Base-by-base conservation (phyloP, 1,139 yeast species). In the Pichia sp. region DNA sequence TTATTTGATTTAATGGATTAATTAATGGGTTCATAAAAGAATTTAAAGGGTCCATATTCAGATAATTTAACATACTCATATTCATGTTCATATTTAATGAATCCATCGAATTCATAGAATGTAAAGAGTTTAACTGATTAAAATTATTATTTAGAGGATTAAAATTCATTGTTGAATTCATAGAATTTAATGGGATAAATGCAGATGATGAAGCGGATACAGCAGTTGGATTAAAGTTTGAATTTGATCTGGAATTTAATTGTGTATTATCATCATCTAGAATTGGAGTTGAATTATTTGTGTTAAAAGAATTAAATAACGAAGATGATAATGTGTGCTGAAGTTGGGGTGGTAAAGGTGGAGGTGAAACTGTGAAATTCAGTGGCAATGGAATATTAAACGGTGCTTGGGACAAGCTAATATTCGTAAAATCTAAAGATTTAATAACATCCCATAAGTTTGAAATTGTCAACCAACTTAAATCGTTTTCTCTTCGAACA, bases 401-500 rank as follows among this genome's bases (percentile, higher is more conserved):
- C 13, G 56, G 56, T 3, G 56, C 47, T 11, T 54, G 54, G 2
- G 54, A 47, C 8, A 29, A 22, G 4, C 41, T 43, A 5, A 39
- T 33, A 18, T 41, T 73, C 48, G 80, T 73, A 16, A 50, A 48
- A 11, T 50, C 43, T 18, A 44, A 34, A 11, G 52, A 27, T 44
- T 50, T 48, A 44, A 45, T 51, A 11, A 18, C 39, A 18, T 48
- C 42, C 46, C 41, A 49, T 14, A 57, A 22, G 11, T 74, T 76
- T 42, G 70, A 71, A 58, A 82, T 70, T 0, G 81, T 67, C 43
- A 65, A 68, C 61, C 66, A 80, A 16, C 53, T 51, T 1, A 61
- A 53, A 51, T 79, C 81, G 42, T 73, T 81, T 42, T 71, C 73
- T 44, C 91, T 75, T 56, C 87, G 76, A 52, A 88, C 73, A 47